These are phyloP conservation scores for Tranzscheliella williamsii DNA, from an alignment of 1,284 basidiomycete genomes.

Conservation along the genomic window DNA sequence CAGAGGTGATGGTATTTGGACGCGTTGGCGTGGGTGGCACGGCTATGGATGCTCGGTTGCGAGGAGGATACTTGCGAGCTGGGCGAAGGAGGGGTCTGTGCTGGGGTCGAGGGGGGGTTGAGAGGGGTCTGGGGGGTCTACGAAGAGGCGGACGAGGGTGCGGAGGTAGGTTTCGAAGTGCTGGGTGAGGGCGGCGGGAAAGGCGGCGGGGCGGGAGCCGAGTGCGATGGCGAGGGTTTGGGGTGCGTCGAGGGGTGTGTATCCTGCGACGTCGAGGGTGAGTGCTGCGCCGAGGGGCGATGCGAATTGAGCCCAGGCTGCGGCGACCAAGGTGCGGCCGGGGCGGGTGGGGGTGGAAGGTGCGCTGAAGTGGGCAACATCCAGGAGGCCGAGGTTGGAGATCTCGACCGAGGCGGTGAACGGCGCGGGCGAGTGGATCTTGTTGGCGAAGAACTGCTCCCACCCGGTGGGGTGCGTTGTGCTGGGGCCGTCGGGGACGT, in stretches of 20 bases:
- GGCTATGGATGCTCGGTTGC: too few species aligned
- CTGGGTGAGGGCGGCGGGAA: background rate
- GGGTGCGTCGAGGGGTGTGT: background rate
- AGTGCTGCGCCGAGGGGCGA: slow-evolving; percentile 16
- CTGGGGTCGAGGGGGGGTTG: too few species aligned
- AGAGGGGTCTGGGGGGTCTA: too few species aligned
- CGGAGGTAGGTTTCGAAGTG: slow-evolving; percentile 3
- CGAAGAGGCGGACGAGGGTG: background rate
- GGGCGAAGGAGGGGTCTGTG: too few species aligned
- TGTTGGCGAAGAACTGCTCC: slow-evolving; percentile 18
- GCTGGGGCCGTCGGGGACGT: slow-evolving; percentile 17
- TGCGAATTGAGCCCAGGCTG: slow-evolving; percentile 8
- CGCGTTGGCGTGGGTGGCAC: too few species aligned
- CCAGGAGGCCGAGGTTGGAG: slow-evolving; percentile 15
- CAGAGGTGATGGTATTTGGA: too few species aligned
- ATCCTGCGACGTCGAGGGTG: slow-evolving; percentile 11
- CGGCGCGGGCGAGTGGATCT: background rate
- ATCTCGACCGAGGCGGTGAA: slow-evolving; percentile 10
- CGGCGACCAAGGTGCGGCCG: background rate
- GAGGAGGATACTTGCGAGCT: too few species aligned
- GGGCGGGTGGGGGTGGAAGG: background rate
- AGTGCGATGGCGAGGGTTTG: slow-evolving; percentile 8
- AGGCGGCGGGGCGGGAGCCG: slow-evolving; percentile 1
- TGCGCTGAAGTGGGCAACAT: background rate
- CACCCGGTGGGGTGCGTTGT: slow-evolving; percentile 9